Base-by-base conservation (phyloP, 208 protist species). In the Leishmania guyanensis region DNA sequence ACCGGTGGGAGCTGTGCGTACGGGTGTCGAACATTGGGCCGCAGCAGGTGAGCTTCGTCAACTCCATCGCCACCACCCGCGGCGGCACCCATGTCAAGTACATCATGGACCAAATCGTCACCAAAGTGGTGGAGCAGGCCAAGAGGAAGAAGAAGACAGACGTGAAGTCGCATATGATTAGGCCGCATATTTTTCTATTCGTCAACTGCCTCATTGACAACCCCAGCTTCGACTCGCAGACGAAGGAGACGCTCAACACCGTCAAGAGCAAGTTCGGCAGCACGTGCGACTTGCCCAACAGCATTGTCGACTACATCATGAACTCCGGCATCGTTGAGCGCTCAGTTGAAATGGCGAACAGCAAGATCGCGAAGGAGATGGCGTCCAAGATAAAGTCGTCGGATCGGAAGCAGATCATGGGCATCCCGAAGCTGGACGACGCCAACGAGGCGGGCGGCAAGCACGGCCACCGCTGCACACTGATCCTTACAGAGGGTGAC, bases 401-500 rank as follows among this genome's bases (percentile, higher is more conserved):
- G 14, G 91, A 95, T 81, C 93, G 80, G 33, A 89, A 86, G 33
- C 92, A 98, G 71, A 91, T 99, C 14, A 91, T 93, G 29, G 99
- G 98, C 77, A 99, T 99, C 72, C 94, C 99, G 14, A 99, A 99
- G 92, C 93, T 99, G 3, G 99, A 99, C 83, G 99, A 99, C 88
- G 99, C 99, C 10, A 99, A 99, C 90, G 93, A 99, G 83, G 99
- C 99, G 22, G 99, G 99, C 66, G 95, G 96, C 29, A 94, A 95
- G 79, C 87, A 99, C 71, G 88, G 95, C 54, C 78, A 93, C 62
- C 91, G 99, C 78, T 99, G 99, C 91, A 99, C 99, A 5, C 96
- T 99, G 16, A 99, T 99, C 84, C 87, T 99, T 60, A 99, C 99
- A 12, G 99, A 99, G 93, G 99, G 99, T 77, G 99, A 99, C 88